Conservation (phyloP, 768 basidiomycete genomes). For the Mycena galericulata region DNA sequence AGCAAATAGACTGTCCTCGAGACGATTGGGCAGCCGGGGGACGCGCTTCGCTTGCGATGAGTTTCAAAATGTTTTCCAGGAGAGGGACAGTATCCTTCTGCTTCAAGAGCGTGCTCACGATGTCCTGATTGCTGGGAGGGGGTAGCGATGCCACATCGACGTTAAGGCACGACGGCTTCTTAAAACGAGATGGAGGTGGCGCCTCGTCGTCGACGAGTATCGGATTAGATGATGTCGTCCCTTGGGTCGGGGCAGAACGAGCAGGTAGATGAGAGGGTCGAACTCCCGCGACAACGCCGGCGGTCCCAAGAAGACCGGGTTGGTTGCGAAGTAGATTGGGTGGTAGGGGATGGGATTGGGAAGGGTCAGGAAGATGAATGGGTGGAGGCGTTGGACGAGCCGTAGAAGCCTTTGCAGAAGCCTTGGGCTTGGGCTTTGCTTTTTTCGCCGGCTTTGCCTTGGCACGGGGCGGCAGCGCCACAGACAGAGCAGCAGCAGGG, state of each 20-base stretch:
- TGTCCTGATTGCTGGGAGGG: slow-evolving; percentile 66
- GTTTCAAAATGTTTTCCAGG: slow-evolving; percentile 69
- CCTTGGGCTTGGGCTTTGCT: slow-evolving; percentile 45
- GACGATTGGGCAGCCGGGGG: slow-evolving; percentile 1
- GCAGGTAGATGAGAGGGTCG: slow-evolving; percentile 65
- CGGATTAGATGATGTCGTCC: slow-evolving; percentile 70
- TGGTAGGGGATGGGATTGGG: slow-evolving; percentile 67
- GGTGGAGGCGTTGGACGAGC: slow-evolving; percentile 64
- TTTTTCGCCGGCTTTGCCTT: slow-evolving; percentile 52
- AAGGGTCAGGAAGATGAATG: slow-evolving; percentile 72
- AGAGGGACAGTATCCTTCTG: slow-evolving; percentile 79
- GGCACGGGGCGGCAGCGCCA: slow-evolving; percentile 35
- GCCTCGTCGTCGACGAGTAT: slow-evolving; percentile 75
- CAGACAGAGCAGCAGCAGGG: slow-evolving; percentile 34
- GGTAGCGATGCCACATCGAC: slow-evolving; percentile 59
- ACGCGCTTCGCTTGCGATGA: slow-evolving; percentile 58
- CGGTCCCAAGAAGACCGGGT: slow-evolving; percentile 75
- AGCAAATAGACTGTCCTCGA: slow-evolving; percentile 16
- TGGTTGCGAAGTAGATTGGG: slow-evolving; percentile 81
- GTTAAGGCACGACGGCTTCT: slow-evolving; percentile 27
- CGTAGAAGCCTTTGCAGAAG: slow-evolving; percentile 55
- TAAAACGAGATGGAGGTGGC: slow-evolving; percentile 22
- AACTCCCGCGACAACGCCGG: slow-evolving; percentile 76
- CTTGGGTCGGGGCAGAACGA: slow-evolving; percentile 54
- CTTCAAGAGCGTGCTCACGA: slow-evolving; percentile 67